Conservation (phyloP, 371 early-diverging fungal species). For the Apophysomyces variabilis region DNA sequence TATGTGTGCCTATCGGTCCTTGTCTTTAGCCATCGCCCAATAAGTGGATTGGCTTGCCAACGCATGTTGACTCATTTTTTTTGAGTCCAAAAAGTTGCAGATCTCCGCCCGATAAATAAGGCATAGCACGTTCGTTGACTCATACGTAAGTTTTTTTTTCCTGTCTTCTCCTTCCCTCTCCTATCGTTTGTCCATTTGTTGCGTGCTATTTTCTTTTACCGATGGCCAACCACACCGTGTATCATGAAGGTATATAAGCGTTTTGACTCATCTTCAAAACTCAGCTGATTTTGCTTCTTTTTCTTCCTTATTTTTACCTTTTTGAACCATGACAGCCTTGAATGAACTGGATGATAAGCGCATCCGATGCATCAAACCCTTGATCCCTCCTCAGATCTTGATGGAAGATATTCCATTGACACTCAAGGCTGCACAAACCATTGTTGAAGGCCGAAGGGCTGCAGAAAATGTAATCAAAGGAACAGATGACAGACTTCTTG, state of each 20-base stretch:
- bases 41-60: neutral
- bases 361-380: constrained; percentile 87
- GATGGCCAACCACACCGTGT: constrained; percentile 14
- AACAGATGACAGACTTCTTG: constrained; percentile 78
- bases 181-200: neutral
- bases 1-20: neutral
- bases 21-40: too few species aligned
- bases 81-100: neutral
- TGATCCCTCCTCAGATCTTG: constrained; percentile 94
- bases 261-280: constrained; percentile 2
- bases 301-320: constrained; percentile 5
- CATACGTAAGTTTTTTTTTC: neutral
- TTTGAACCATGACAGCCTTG: constrained; percentile 55
- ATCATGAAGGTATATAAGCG: constrained; percentile 20
- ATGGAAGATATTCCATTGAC: constrained; percentile 88
- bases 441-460: constrained; percentile 51
- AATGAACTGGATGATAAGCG: constrained; percentile 94
- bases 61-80: constrained; percentile 6
- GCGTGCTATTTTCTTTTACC: neutral
- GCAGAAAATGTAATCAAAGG: constrained; percentile 78
- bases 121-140: neutral
- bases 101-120: constrained; percentile 8
- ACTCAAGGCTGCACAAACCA: constrained; percentile 53
- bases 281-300: neutral
- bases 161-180: neutral